Evolutionary conservation across 495 filamentous ascomycete genomes (phyloP), one percentile per base, ranked within the genome.

Genomic region (Trichoderma reesei): DNA sequence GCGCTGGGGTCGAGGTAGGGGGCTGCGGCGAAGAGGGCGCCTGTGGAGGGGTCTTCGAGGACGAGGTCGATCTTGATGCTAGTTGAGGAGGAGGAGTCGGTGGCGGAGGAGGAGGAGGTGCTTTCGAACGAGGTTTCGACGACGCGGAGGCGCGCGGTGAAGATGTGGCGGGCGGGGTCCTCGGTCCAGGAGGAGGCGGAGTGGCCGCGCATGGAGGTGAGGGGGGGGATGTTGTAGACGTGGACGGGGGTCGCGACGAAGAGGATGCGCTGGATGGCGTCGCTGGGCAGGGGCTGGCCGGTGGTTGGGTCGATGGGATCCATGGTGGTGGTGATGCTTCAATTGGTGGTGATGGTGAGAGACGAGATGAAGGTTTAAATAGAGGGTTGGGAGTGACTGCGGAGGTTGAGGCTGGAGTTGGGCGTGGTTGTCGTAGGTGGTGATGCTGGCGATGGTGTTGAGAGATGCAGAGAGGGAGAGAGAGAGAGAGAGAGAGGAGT

Each of bases 181-280:
- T 85, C 78, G n/a, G 89, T 92, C 90, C 90, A 94, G 66, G 75
- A 70, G 14, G 85, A 76, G 65, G 90, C 90, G n/a, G 79, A 81
- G 78, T 92, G 85, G 69, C 90, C 90, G 68, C 83, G 85, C 44
- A 82, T 86, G 31, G 84, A 85, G 36, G 82, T 76, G 64, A 90
- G 76, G 26, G 87, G 90, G 61, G 90, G 90, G 71, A 92, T 87
- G 69, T 84, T 78, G 77, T 93, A 94, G 78, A 93, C 79, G 79
- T 92, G 89, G 68, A 92, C 87, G 62, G 79, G 76, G 62, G 76
- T 73, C 48, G 85, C 79, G 68, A 90, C 76, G 81, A 87, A 90
- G 72, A 92, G 83, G 73, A 91, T 79, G 65, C 90, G 85, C 70
- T 91, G 88, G 73, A 92, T 90, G 67, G 88, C 86, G 68, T 89